Evolutionary conservation across 352 stramenopile species (phyloP), one percentile per base, ranked within the genome.

Genomic region (Globisporangium takayamanum): DNA sequence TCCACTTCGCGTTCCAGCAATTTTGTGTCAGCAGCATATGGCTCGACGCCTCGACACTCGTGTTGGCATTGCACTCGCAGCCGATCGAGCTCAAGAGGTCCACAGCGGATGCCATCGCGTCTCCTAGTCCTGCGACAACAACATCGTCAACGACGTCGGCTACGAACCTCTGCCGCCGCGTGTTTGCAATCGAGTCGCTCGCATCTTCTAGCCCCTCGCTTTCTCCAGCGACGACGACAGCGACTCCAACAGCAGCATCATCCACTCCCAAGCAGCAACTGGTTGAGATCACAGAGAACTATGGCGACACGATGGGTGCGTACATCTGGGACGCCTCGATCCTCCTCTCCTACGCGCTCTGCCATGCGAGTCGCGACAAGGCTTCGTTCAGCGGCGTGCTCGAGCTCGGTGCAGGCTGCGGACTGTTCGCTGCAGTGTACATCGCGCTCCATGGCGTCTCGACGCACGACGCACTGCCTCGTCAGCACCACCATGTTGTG

Each of bases 291-390:
- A 58, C 78, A 46, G 80, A 90, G 53, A 63, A 84, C 57, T 88
- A 90, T 41, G 80, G 80, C 12, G 68, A 84, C 26, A 60, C 74
- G 10, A 90, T 90, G 80, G 80, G 74, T 1, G 69, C 80, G 1
- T 76, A 88, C 50, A 58, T 88, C 18, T 90, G 80, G 80, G 80
- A 90, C 53, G 78, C 80, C 1, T 83, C 72, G 5, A 75, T 90
- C 33, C 64, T 78, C 45, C 64, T 90, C 15, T 68, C 69, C 22
- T 70, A 84, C 36, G 55, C 68, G 6, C 51, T 85, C n/a, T 18
- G 67, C 16, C 55, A 63, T 16, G 57, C 63, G 49, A 11, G 8
- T 22, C 45, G 56, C 26, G 25, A 1, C 11, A 18, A 25, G 26
- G 41, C 26, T 7, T 15, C 18, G 26, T n/a, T 18, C 42, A 28